Evolutionary conservation across 306 rosid species (phyloP).

Genomic region (Trichosanthes truncata): DNA sequence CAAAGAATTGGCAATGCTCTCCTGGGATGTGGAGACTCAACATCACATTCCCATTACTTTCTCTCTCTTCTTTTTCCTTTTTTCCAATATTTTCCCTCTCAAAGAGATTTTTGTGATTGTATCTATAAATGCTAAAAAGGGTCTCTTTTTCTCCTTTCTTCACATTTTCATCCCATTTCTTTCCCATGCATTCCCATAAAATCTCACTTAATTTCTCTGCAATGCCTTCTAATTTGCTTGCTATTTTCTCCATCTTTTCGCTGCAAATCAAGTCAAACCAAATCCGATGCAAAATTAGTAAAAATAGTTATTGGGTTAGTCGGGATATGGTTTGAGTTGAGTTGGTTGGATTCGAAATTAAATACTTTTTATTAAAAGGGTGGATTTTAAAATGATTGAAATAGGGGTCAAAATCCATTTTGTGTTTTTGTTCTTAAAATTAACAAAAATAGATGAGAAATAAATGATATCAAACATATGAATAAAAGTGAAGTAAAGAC

Average conservation of each 20-base stretch:
- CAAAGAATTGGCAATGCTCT: conserved; percentile 40
- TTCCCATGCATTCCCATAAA: conserved; percentile 14
- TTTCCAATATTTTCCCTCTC: too few relatives aligned
- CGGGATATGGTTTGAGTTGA: neutral
- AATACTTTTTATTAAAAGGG: too few relatives aligned
- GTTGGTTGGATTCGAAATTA: too few relatives aligned
- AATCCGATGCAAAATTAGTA: neutral
- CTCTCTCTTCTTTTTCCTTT: neutral
- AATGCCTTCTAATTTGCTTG: conserved; percentile 43
- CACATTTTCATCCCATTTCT: conserved; percentile 17
- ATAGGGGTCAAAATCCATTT: too few relatives aligned
- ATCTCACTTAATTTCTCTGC: conserved; percentile 32
- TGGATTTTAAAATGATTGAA: too few relatives aligned
- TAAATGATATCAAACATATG: too few relatives aligned
- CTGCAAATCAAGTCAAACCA: neutral
- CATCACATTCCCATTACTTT: conserved; percentile 13
- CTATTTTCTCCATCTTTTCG: conserved; percentile 41
- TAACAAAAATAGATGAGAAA: too few relatives aligned
- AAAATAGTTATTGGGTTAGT: neutral
- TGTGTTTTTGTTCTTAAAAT: too few relatives aligned
- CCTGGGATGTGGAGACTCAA: conserved; percentile 59
- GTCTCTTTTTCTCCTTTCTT: conserved; percentile 24
- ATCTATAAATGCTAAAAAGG: conserved; percentile 35
- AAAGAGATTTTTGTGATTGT: conserved; percentile 24
- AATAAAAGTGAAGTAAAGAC: too few relatives aligned